A percentile compares a stretch with the other conserved stretches of the same genome.
Conservation (phyloP, 1,284 basidiomycete genomes). For the Phenoliferia sp. region DNA sequence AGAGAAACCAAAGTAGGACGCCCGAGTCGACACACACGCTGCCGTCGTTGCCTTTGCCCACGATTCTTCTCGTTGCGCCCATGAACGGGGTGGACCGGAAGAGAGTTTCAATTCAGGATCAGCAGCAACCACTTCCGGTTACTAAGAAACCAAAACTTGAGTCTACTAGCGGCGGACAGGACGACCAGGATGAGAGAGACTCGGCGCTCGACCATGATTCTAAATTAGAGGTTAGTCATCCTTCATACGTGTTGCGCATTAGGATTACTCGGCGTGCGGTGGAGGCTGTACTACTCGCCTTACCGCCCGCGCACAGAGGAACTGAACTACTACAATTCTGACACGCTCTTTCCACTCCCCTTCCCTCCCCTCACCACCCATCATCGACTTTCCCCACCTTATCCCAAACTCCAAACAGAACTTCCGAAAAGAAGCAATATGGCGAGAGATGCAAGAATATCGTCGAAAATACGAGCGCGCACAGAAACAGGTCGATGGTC, state of each 20-base stretch:
- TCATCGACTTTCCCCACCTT: too few species aligned
- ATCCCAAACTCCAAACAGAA: slow-evolving; percentile 45
- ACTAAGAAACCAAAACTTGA: slow-evolving; percentile 9
- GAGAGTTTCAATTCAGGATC: neutral
- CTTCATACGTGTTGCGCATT: too few species aligned
- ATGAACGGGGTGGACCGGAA: neutral
- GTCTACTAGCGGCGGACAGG: neutral
- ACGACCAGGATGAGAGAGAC: slow-evolving; percentile 40
- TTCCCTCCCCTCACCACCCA: too few species aligned
- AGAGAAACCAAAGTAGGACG: neutral
- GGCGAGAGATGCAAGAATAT: slow-evolving; percentile 84
- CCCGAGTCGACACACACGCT: too few species aligned
- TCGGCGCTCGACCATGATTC: slow-evolving; percentile 58
- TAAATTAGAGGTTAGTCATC: slow-evolving; percentile 61
- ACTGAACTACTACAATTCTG: neutral
- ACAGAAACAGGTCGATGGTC: slow-evolving; percentile 27
- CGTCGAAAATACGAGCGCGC: slow-evolving; percentile 72
- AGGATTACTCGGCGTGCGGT: too few species aligned
- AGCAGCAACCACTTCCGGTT: neutral
- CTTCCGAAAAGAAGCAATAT: slow-evolving; percentile 87
- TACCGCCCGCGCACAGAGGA: neutral
- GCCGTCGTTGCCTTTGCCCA: too few species aligned
- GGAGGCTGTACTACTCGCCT: too few species aligned
- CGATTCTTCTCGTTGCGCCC: neutral
- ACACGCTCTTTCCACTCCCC: neutral